phyloP scores from a whole-genome alignment of 2,329 filamentous ascomycete species.

The Nemania abortiva region DNA sequence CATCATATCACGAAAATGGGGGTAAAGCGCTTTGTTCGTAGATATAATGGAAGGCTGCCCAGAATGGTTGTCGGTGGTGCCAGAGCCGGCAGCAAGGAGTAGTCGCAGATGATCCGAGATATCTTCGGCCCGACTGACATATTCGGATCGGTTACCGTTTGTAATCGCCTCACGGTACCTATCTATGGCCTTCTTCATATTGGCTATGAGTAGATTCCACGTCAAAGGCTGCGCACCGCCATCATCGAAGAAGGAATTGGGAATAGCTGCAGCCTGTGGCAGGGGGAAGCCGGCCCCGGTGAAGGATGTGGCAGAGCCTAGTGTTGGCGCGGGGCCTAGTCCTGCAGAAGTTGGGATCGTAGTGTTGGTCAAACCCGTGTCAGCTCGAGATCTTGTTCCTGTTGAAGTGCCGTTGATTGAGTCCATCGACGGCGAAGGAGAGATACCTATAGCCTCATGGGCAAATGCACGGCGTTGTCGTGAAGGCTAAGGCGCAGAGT shows the following conservation, averaged over 20 bases:
- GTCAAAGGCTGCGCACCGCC: conserved; percentile 82
- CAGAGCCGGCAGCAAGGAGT: conserved; percentile 93
- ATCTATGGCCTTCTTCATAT: conserved; percentile 92
- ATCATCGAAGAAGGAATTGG: conserved; percentile 91
- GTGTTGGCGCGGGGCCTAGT: conserved; percentile 61
- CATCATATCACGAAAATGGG: conserved; percentile 99
- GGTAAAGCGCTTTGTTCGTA: conserved; percentile 95
- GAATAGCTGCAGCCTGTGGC: conserved; percentile 71
- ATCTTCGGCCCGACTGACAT: conserved; percentile 94
- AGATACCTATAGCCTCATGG: conserved; percentile 72
- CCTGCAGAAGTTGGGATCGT: conserved; percentile 56
- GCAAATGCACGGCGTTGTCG: conserved; percentile 74
- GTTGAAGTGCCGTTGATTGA: conserved; percentile 81
- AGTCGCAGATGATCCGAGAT: conserved; percentile 96
- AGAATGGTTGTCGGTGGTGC: conserved; percentile 98
- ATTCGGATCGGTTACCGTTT: conserved; percentile 85
- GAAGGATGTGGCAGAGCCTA: conserved; percentile 72
- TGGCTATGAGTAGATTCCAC: conserved; percentile 90
- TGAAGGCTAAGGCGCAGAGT: conserved; percentile 57
- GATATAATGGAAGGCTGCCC: conserved; percentile 99
- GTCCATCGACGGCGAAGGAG: conserved; percentile 90
- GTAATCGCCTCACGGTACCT: conserved; percentile 91
- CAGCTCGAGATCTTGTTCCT: conserved; percentile 67
- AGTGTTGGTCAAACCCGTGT: conserved; percentile 59
- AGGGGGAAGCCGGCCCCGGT: conserved; percentile 69